A percentile compares a stretch with the other conserved stretches of the same genome.
phyloP scores from a whole-genome alignment of 23 red algal genomes.

The Pyropia yezoensis region DNA sequence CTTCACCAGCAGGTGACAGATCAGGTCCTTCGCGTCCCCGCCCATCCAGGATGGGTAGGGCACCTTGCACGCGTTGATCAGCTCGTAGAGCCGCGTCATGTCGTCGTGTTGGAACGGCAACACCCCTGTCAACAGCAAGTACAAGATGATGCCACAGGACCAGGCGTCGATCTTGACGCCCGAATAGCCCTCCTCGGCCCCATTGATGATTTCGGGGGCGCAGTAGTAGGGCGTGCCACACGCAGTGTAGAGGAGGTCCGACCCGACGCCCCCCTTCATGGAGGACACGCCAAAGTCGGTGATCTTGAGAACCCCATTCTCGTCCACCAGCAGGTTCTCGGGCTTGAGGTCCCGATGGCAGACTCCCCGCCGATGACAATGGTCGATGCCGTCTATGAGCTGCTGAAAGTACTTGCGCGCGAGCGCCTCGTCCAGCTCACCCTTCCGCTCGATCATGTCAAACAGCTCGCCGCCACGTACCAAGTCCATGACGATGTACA shows the following conservation, averaged over 20 bases:
- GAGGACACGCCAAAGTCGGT: conserved; percentile 33
- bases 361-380: conserved; percentile 27
- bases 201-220: conserved; percentile 46
- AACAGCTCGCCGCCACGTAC: conserved; percentile 40
- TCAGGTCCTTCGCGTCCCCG: conserved; percentile 42
- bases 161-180: conserved; percentile 27
- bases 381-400: conserved; percentile 19
- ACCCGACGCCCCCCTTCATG: neutral
- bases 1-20: conserved; percentile 43
- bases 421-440: conserved; percentile 11
- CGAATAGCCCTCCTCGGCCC: conserved; percentile 9
- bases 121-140: conserved; percentile 14
- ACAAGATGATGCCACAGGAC: conserved; percentile 16
- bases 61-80: conserved; percentile 4
- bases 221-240: conserved; percentile 36
- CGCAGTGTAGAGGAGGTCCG: conserved; percentile 8
- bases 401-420: conserved; percentile 31
- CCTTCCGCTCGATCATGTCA: conserved; percentile 21
- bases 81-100: neutral
- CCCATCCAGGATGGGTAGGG: conserved; percentile 17
- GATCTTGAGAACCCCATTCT: conserved; percentile 23
- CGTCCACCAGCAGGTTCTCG: conserved; percentile 36
- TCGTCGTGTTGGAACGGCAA: conserved; percentile 24
- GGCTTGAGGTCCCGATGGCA: conserved; percentile 47
- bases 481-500: conserved; percentile 39